Evolutionary conservation across 805 yeast species (phyloP).

Genomic region (Zygosaccharomyces gambellarensis): DNA sequence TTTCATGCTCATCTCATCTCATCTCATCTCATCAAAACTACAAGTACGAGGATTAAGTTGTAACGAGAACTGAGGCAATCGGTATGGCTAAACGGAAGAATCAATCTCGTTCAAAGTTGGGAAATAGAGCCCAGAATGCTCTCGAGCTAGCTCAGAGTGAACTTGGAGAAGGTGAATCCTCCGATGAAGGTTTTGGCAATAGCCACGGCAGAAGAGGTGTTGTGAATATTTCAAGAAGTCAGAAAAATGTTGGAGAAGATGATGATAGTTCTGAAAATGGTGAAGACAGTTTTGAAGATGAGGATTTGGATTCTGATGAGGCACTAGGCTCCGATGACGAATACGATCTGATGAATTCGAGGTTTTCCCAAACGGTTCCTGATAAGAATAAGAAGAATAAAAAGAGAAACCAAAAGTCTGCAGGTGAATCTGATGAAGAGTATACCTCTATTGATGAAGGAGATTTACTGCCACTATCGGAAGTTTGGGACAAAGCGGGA

Average conservation of each 20-base stretch:
- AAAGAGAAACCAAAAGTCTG: constrained; percentile 24
- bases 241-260: constrained; percentile 26
- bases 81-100: constrained; percentile 29
- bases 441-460: constrained; percentile 72
- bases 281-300: constrained; percentile 46
- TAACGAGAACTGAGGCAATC: not conserved
- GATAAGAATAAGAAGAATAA: constrained; percentile 44
- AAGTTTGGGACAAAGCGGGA: constrained; percentile 69
- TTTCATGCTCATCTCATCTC: not conserved
- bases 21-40: not conserved
- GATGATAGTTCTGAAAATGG: constrained; percentile 27
- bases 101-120: constrained; percentile 28
- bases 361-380: constrained; percentile 64
- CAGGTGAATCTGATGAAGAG: constrained; percentile 50
- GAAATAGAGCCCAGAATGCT: constrained; percentile 44
- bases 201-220: constrained; percentile 35
- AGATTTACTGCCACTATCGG: constrained; percentile 73
- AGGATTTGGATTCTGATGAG: constrained; percentile 79
- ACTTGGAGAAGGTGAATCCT: constrained; percentile 30
- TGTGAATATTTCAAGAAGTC: constrained; percentile 34
- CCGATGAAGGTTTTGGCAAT: constrained; percentile 32
- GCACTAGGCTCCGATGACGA: constrained; percentile 82
- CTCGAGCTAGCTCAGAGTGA: constrained; percentile 46
- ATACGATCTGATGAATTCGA: constrained; percentile 56
- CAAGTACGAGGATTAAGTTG: not conserved